phyloP scores from a whole-genome alignment of 306 rosid species.

The Lathyrus oleraceus region DNA sequence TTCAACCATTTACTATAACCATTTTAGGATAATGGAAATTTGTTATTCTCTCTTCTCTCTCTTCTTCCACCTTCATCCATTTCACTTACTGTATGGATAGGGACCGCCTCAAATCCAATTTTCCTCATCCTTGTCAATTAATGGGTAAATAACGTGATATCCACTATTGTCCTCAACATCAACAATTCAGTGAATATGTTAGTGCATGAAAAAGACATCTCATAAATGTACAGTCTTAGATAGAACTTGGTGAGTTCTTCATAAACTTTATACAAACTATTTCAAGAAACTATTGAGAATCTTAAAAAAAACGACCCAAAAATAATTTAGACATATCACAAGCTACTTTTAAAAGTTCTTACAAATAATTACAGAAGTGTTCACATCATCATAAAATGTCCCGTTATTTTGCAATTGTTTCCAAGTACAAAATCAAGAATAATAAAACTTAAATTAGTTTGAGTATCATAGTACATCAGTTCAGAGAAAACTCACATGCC shows the following conservation, averaged over 20 bases:
- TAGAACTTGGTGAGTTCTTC: not conserved
- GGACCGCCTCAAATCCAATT: too few species aligned
- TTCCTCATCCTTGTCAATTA: too few species aligned
- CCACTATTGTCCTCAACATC: too few species aligned
- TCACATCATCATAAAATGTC: not conserved
- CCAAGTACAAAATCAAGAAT: conserved; percentile 2
- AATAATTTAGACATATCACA: not conserved
- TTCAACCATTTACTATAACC: too few species aligned
- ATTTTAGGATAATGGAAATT: too few species aligned
- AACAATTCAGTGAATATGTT: too few species aligned
- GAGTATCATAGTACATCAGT: conserved; percentile 17
- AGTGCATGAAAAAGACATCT: too few species aligned
- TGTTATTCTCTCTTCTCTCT: too few species aligned
- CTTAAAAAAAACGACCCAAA: not conserved
- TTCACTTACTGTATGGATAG: too few species aligned
- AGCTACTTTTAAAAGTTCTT: not conserved
- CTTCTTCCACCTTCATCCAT: too few species aligned
- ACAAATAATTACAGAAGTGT: not conserved
- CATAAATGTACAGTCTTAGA: too few species aligned
- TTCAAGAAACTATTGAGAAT: not conserved
- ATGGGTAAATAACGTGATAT: too few species aligned
- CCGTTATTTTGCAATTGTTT: not conserved
- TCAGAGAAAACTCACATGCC: not conserved
- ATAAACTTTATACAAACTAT: not conserved
- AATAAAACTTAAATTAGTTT: conserved; percentile 6